Conservation (phyloP, 371 early-diverging fungal genomes). For the Circinella umbellata region DNA sequence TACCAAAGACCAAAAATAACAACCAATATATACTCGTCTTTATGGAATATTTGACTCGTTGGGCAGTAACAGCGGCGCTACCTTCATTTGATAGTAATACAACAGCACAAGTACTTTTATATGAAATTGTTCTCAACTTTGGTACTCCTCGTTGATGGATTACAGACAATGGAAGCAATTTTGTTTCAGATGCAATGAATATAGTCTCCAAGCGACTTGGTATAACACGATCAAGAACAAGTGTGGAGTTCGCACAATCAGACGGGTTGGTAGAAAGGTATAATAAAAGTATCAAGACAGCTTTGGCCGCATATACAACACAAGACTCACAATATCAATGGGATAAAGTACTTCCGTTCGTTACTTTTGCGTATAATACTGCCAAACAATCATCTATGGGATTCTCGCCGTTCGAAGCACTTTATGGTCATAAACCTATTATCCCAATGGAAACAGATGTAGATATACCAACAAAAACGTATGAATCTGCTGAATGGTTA, state of each 20-base stretch:
- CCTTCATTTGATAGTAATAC: background rate
- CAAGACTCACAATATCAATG: constrained; percentile 3
- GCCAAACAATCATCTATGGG: constrained; percentile 19
- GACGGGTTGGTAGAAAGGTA: constrained; percentile 27
- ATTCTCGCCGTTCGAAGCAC: constrained; percentile 22
- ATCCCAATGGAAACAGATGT: constrained; percentile 1
- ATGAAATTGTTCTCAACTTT: background rate
- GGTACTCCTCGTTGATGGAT: constrained; percentile 10
- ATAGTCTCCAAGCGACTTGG: constrained; percentile 10
- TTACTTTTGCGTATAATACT: constrained; percentile 26
- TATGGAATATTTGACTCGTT: constrained; percentile 27
- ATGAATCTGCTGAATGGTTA: constrained; percentile 7
- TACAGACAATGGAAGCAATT: constrained; percentile 24
- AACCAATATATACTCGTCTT: constrained; percentile 26
- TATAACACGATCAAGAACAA: constrained; percentile 15
- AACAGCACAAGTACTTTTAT: background rate
- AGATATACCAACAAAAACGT: background rate
- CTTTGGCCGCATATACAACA: constrained; percentile 6
- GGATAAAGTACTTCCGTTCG: constrained; percentile 21
- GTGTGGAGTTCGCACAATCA: constrained; percentile 25
- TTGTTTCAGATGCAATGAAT: constrained; percentile 17
- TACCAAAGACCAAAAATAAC: constrained; percentile 15
- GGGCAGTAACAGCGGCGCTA: constrained; percentile 19
- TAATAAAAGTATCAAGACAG: constrained; percentile 24
- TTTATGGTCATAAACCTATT: constrained; percentile 14